phyloP scores from a whole-genome alignment of 2,329 filamentous ascomycete genomes.

The Biscogniauxia mediterranea region DNA sequence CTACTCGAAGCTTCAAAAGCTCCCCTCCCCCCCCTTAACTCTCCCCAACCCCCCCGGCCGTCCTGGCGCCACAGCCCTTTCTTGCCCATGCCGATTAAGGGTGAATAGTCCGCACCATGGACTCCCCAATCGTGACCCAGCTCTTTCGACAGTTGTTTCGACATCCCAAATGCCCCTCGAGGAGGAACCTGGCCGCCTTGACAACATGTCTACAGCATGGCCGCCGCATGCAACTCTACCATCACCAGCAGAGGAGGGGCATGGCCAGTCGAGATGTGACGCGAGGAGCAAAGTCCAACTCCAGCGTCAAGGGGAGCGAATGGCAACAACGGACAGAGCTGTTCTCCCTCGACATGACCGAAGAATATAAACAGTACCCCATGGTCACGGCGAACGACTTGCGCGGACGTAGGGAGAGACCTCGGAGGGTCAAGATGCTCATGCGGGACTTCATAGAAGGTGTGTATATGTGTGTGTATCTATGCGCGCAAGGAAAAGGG shows the following conservation, averaged over 20 bases:
- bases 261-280: constrained; percentile 27
- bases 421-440: constrained; percentile 90
- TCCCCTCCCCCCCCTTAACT: constrained; percentile 14
- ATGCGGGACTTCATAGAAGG: constrained; percentile 97
- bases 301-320: constrained; percentile 56
- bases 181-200: constrained; percentile 42
- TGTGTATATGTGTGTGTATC: constrained; percentile 37
- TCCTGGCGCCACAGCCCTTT: constrained; percentile 13
- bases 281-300: constrained; percentile 27
- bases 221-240: constrained; percentile 33
- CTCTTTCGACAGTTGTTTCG: constrained; percentile 85
- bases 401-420: constrained; percentile 69
- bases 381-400: constrained; percentile 82
- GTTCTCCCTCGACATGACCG: constrained; percentile 71
- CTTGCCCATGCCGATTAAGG: constrained; percentile 11
- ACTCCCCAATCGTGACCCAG: constrained; percentile 73
- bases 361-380: constrained; percentile 80
- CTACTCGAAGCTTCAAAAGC: not conserved
- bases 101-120: constrained; percentile 55
- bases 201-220: constrained; percentile 40
- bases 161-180: constrained; percentile 63
- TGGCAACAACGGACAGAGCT: constrained; percentile 85
- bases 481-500: no score
- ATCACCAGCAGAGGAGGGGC: constrained; percentile 31
- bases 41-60: not conserved